Conservation (phyloP, 257 asterid genomes). For the Linaria vulgaris region DNA sequence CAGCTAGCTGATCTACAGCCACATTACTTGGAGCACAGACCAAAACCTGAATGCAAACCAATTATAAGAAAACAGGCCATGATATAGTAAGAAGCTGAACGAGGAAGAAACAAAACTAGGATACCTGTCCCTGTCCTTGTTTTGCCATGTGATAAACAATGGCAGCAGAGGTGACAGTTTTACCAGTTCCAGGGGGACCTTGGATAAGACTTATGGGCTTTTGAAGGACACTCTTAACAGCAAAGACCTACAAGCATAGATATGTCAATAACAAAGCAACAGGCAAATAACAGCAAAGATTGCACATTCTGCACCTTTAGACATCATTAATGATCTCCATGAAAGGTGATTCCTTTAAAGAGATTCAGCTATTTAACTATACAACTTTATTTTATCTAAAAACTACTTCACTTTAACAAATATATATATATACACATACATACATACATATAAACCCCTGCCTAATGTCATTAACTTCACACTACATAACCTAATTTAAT, state of each 20-base stretch:
- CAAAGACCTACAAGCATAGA: slow-evolving; percentile 61
- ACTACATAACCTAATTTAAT: slow-evolving; percentile 11
- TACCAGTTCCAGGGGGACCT: slow-evolving; percentile 99
- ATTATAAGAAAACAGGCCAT: slow-evolving; percentile 18
- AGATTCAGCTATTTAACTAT: background rate
- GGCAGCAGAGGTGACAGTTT: slow-evolving; percentile 98
- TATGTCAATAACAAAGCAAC: slow-evolving; percentile 14
- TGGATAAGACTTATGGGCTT: slow-evolving; percentile 96
- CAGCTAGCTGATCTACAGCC: slow-evolving; percentile 99
- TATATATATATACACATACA: too few species aligned
- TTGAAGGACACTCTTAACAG: slow-evolving; percentile 97
- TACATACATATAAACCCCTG: background rate
- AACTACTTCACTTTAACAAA: slow-evolving; percentile 1
- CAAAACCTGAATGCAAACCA: slow-evolving; percentile 63
- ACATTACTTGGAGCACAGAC: slow-evolving; percentile 99
- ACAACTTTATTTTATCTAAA: too few species aligned
- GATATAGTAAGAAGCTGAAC: slow-evolving; percentile 18
- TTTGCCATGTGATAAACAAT: slow-evolving; percentile 99
- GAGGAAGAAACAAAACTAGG: slow-evolving; percentile 2
- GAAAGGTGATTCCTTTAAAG: background rate
- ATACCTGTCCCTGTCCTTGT: slow-evolving; percentile 98
- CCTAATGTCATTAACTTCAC: slow-evolving; percentile 5
- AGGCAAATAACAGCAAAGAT: background rate
- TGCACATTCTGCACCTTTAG: slow-evolving; percentile 8
- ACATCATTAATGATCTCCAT: background rate